Evolutionary conservation across 805 yeast genomes (phyloP).

Genomic region (Cyberlindnera suaveolens): DNA sequence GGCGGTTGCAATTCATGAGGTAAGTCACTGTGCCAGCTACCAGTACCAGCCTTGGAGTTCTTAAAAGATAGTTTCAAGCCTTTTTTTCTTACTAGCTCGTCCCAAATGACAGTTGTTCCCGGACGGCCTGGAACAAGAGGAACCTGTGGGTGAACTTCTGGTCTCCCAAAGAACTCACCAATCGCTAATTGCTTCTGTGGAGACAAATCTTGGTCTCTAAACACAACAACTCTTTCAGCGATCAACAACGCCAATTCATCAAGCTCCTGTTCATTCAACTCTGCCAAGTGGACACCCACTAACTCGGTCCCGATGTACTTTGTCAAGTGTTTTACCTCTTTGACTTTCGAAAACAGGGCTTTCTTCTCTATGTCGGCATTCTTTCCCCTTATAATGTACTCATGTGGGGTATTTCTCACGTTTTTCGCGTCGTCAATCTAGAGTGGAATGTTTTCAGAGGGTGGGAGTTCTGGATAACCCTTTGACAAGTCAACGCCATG

Average conservation of each 20-base stretch:
- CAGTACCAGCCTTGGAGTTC: not conserved
- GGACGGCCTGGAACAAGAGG: conserved; percentile 20
- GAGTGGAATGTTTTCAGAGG: conserved; percentile 26
- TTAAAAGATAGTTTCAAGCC: not conserved
- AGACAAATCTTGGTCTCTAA: conserved; percentile 19
- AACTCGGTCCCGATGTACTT: conserved; percentile 45
- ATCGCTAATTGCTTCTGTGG: conserved; percentile 13
- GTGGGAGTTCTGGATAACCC: conserved; percentile 37
- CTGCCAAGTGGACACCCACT: conserved; percentile 38
- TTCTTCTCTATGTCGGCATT: conserved; percentile 37
- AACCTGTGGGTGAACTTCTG: not conserved
- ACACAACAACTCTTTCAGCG: conserved; percentile 46
- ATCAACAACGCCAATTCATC: conserved; percentile 43
- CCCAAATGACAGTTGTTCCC: conserved; percentile 33
- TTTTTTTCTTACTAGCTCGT: conserved; percentile 11
- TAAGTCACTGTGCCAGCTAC: conserved; percentile 40
- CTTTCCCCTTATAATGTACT: conserved; percentile 29
- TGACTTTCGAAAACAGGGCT: conserved; percentile 35
- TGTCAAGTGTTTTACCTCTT: conserved; percentile 36
- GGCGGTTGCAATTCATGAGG: conserved; percentile 52
- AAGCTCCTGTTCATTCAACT: conserved; percentile 35
- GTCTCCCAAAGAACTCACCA: conserved; percentile 7
- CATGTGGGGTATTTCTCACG: conserved; percentile 27
- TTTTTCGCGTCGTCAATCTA: conserved; percentile 35
- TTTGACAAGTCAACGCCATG: conserved; percentile 31